Conservation (phyloP, 345 rosid species). For the Eucalyptus dawsonii region DNA sequence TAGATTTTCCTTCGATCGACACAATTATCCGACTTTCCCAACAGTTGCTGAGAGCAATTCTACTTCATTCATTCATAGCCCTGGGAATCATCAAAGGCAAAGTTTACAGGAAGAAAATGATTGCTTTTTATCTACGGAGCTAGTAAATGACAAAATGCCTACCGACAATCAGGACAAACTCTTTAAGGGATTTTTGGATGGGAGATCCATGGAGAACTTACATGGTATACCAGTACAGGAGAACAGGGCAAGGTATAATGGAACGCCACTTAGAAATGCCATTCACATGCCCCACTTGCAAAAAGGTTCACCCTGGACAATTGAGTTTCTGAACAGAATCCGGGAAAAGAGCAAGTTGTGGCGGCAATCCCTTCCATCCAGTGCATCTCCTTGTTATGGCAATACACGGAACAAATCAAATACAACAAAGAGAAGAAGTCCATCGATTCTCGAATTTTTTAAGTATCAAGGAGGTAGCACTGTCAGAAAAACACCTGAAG, state of each 20-base stretch:
- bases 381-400: slow-evolving; percentile 17
- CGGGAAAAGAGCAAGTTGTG: slow-evolving; percentile 66
- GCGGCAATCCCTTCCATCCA: slow-evolving; percentile 44
- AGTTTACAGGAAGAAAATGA: slow-evolving; percentile 4
- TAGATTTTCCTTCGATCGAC: slow-evolving; percentile 33
- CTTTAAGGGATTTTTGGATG: slow-evolving; percentile 18
- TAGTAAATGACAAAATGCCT: slow-evolving; percentile 12
- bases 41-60: slow-evolving; percentile 28
- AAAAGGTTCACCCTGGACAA: slow-evolving; percentile 83
- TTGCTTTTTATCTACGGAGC: neutral
- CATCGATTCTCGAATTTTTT: slow-evolving; percentile 73
- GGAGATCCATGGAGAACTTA: slow-evolving; percentile 16
- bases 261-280: slow-evolving; percentile 62
- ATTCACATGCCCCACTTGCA: slow-evolving; percentile 34
- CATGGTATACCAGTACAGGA: slow-evolving; percentile 20
- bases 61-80: slow-evolving; percentile 14
- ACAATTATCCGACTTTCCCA: slow-evolving; percentile 28
- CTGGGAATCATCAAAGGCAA: slow-evolving; percentile 10
- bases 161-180: slow-evolving; percentile 18
- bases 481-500: slow-evolving; percentile 16
- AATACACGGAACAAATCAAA: slow-evolving; percentile 23
- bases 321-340: slow-evolving; percentile 78
- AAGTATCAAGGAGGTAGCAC: slow-evolving; percentile 62
- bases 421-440: slow-evolving; percentile 49
- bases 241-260: slow-evolving; percentile 36